Base-by-base conservation (phyloP, 2,329 filamentous ascomycete genomes). In the Diaporthe eres region DNA sequence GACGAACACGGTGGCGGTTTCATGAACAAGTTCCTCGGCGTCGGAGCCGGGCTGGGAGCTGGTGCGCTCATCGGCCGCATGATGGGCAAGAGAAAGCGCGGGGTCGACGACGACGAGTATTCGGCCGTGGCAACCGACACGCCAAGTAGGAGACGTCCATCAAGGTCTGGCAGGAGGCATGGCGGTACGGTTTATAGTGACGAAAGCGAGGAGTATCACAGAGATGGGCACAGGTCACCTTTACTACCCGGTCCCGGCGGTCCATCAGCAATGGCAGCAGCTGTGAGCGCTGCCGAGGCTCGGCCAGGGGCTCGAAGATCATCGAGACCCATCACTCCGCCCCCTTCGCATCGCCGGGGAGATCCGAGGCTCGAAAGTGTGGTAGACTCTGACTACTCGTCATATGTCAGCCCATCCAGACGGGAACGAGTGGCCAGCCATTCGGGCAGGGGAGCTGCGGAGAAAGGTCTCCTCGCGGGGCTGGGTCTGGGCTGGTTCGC, bases 401-500 rank as follows among this genome's bases (percentile, higher is more conserved):
- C 90, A 0, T 91, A 91, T 77, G 86, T 89, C 57, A 94, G 90
- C 77, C 92, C 91, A 17, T 95, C 92, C 60, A 87, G 88, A 72
- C 89, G 90, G 17, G 86, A 86, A 10, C 71, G 25, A 19, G 84
- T 77, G 9, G 84, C 87, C 74, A 84, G 78, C 47, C 81, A 79
- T 73, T 85, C 72, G 83, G 85, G 74, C 47, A 80, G 83, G 17
- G 88, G 89, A 77, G 87, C 87, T 0, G 83, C 88, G n/a, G 88
- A 87, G 31, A 91, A 93, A 78, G 90, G 90, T 1, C 79, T 91
- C 19, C 81, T 92, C 68, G 92, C 90, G 12, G 87, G 92, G 2
- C 83, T 94, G 37, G 93, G 93, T 2, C 86, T 93, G 47, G 94
- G 93, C 12, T 94, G 93, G 86, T 85, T 95, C 65, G 90, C 90